Evolutionary conservation across 164 flowering plant genomes (phyloP).

Genomic region (Brasenia schreberi): DNA sequence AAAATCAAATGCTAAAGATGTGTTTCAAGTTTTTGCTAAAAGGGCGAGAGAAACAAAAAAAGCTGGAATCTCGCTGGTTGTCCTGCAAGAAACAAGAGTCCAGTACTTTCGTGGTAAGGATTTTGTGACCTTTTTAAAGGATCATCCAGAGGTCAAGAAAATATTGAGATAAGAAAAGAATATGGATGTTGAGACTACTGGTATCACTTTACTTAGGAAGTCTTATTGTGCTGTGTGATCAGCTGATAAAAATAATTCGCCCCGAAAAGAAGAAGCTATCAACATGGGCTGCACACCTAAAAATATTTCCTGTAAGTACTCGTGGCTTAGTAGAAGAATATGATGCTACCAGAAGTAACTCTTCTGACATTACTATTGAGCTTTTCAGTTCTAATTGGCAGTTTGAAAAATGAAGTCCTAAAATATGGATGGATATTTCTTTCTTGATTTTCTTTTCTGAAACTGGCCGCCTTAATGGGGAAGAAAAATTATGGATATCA

Average conservation of each 20-base stretch:
- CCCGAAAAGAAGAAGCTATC: conserved; percentile 96
- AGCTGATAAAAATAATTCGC: conserved; percentile 88
- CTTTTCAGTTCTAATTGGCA: no score
- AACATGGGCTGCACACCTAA: conserved; percentile 95
- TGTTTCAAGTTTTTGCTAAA: conserved; percentile 86
- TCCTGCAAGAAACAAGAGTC: conserved; percentile 90
- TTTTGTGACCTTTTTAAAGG: conserved; percentile 65
- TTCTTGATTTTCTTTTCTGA: no score
- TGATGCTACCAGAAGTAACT: no score
- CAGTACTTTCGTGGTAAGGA: conserved; percentile 94
- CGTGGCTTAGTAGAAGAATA: no score
- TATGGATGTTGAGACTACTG: conserved; percentile 73
- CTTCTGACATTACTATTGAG: no score
- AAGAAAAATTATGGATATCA: no score
- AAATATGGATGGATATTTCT: no score
- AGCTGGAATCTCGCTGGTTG: conserved; percentile 86
- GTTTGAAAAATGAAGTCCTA: no score
- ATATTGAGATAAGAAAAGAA: conserved; percentile 54
- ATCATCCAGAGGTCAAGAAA: conserved; percentile 68
- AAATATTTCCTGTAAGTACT: conserved; percentile 68
- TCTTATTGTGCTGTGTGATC: conserved; percentile 88
- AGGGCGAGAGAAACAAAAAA: conserved; percentile 93
- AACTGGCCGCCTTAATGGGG: no score
- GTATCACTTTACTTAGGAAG: conserved; percentile 44
- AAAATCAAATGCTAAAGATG: conserved; percentile 68